phyloP scores from a whole-genome alignment of 2,329 filamentous ascomycete genomes.

The Lecanosticta acicola region DNA sequence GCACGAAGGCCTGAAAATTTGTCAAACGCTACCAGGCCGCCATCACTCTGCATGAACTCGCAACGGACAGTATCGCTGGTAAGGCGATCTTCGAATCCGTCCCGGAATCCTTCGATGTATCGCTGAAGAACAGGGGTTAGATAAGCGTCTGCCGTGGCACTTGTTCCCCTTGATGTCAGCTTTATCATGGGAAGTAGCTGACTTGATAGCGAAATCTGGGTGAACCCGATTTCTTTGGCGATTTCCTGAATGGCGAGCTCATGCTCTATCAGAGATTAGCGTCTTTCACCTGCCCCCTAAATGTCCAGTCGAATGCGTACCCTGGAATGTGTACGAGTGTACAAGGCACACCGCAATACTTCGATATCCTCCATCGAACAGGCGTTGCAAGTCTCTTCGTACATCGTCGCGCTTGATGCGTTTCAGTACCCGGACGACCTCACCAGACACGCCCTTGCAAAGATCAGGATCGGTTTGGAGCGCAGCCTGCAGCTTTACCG shows the following conservation, averaged over 20 bases:
- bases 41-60: slow-evolving; percentile 31
- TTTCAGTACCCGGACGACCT: slow-evolving; percentile 64
- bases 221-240: slow-evolving; percentile 72
- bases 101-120: slow-evolving; percentile 49
- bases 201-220: slow-evolving; percentile 71
- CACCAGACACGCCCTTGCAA: slow-evolving; percentile 64
- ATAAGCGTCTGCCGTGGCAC: slow-evolving; percentile 70
- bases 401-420: slow-evolving; percentile 54
- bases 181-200: slow-evolving; percentile 80
- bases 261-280: slow-evolving; percentile 51
- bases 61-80: slow-evolving; percentile 24
- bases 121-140: slow-evolving; percentile 69
- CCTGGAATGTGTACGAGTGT: slow-evolving; percentile 77
- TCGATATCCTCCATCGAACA: slow-evolving; percentile 63
- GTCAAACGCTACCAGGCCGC: slow-evolving; percentile 27
- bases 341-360: slow-evolving; percentile 83
- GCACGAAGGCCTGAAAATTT: slow-evolving; percentile 32
- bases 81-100: slow-evolving; percentile 26
- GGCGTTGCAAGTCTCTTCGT: slow-evolving; percentile 53
- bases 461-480: slow-evolving; percentile 45
- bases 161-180: slow-evolving; percentile 64
- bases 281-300: background rate
- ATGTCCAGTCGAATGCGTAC: no score
- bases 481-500: slow-evolving; percentile 24
- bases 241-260: slow-evolving; percentile 68